Conservation (phyloP, 2,329 filamentous ascomycete genomes). For the Rhynchosporium agropyri region DNA sequence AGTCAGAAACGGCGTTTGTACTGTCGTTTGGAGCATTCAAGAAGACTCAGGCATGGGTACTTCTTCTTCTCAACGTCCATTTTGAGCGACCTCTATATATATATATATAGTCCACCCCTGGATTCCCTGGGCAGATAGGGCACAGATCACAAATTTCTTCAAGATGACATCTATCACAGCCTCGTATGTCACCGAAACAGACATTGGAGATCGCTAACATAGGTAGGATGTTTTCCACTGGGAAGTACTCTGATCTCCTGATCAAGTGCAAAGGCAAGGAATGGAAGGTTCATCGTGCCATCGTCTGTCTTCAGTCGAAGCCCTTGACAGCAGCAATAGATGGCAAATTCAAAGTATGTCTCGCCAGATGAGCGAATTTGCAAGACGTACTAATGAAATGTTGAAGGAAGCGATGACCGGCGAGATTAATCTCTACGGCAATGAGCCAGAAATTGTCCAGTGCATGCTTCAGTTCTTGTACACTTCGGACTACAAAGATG, state of each 20-base stretch:
- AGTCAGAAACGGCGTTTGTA: neutral
- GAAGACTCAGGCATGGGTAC: neutral
- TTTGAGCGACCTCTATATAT: neutral
- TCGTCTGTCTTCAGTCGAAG: slow-evolving; percentile 33
- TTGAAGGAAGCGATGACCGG: slow-evolving; percentile 22
- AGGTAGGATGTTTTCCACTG: slow-evolving; percentile 17
- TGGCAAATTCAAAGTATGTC: slow-evolving; percentile 25
- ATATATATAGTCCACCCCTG: neutral
- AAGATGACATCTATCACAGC: slow-evolving; percentile 12
- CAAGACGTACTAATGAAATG: neutral
- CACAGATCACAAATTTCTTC: neutral
- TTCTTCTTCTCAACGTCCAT: no score
- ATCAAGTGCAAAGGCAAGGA: slow-evolving; percentile 26
- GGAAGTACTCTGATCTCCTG: slow-evolving; percentile 31
- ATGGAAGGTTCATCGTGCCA: slow-evolving; percentile 29
- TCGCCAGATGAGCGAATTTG: neutral
- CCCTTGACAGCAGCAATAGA: slow-evolving; percentile 30
- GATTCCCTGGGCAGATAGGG: neutral
- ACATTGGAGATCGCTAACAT: neutral
- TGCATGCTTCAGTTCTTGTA: slow-evolving; percentile 82
- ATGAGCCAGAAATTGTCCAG: slow-evolving; percentile 70
- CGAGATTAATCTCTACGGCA: slow-evolving; percentile 60
- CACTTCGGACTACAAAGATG: slow-evolving; percentile 26
- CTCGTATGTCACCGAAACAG: neutral
- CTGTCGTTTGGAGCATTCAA: neutral